Evolutionary conservation across 2,329 filamentous ascomycete species (phyloP).

Genomic region (Aureobasidium mangrovei): DNA sequence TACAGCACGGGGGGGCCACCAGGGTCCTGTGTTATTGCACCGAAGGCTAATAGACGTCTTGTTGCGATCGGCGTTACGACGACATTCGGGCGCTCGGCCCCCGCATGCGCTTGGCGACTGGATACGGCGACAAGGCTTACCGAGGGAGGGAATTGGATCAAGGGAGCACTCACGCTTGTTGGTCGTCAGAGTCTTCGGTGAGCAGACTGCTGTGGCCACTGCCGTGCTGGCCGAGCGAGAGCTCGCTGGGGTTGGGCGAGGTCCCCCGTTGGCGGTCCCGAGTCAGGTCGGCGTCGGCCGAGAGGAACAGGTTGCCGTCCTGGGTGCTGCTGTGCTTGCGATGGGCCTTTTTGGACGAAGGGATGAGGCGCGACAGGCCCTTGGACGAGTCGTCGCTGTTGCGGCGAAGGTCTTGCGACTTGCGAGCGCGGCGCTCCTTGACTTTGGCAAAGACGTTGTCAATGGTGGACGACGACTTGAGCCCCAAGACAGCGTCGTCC

Average conservation of each 20-base stretch:
- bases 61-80: constrained; percentile 13
- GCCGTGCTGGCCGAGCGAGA: constrained; percentile 35
- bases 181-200: constrained; percentile 43
- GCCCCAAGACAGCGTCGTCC: constrained; percentile 20
- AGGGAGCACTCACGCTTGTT: constrained; percentile 24
- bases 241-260: constrained; percentile 26
- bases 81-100: background rate
- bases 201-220: constrained; percentile 41
- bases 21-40: constrained; percentile 9
- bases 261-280: background rate
- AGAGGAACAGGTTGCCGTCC: constrained; percentile 6
- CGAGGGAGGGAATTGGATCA: background rate
- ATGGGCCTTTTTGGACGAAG: constrained; percentile 36
- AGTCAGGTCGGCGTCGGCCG: background rate
- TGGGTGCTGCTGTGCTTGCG: constrained; percentile 23
- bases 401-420: constrained; percentile 31
- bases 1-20: background rate
- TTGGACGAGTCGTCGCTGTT: constrained; percentile 34
- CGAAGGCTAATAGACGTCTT: background rate
- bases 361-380: constrained; percentile 35
- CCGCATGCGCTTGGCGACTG: constrained; percentile 4
- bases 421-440: constrained; percentile 28
- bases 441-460: constrained; percentile 35
- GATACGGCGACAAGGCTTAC: background rate
- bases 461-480: constrained; percentile 24